A percentile compares a stretch with the other conserved stretches of the same genome.
phyloP scores from a whole-genome alignment of 2,329 filamentous ascomycete genomes.

The Alternaria metachromatica region DNA sequence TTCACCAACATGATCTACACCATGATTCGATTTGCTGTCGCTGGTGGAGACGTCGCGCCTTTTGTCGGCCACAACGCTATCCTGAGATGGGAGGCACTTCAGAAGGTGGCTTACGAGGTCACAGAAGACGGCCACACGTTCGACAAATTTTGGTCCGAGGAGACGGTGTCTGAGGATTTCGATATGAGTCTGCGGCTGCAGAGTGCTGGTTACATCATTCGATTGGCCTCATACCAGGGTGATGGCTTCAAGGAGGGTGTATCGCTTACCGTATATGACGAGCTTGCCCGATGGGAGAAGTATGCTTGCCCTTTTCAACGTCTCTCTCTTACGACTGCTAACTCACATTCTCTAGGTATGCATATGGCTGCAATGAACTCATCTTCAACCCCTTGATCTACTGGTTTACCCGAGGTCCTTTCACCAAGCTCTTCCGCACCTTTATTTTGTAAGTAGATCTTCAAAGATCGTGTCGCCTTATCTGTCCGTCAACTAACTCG shows the following conservation, averaged over 20 bases:
- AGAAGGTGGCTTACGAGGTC: conserved; percentile 57
- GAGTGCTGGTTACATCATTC: conserved; percentile 70
- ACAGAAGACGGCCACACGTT: conserved; percentile 54
- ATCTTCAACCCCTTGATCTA: conserved; percentile 70
- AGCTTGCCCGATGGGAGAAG: conserved; percentile 75
- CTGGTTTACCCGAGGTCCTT: conserved; percentile 68
- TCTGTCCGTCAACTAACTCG: not conserved
- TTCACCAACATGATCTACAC: conserved; percentile 82
- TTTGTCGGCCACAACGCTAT: conserved; percentile 83
- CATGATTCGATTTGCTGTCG: conserved; percentile 73
- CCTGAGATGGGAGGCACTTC: conserved; percentile 71
- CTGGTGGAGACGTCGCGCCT: conserved; percentile 73
- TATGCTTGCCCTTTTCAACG: not conserved
- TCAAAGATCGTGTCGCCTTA: not conserved
- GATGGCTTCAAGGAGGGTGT: conserved; percentile 77
- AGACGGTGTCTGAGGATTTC: conserved; percentile 79
- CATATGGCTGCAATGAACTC: conserved; percentile 74
- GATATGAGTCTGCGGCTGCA: conserved; percentile 77
- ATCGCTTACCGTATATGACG: conserved; percentile 75
- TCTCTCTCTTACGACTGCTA: not conserved
- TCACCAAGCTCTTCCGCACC: conserved; percentile 68
- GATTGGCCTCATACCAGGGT: conserved; percentile 71
- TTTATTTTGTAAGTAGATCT: conserved; percentile 56
- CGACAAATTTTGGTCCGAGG: conserved; percentile 76
- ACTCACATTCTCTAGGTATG: conserved; percentile 49